Evolutionary conservation across 164 flowering plant genomes (phyloP).

Genomic region (Aristolochia californica): DNA sequence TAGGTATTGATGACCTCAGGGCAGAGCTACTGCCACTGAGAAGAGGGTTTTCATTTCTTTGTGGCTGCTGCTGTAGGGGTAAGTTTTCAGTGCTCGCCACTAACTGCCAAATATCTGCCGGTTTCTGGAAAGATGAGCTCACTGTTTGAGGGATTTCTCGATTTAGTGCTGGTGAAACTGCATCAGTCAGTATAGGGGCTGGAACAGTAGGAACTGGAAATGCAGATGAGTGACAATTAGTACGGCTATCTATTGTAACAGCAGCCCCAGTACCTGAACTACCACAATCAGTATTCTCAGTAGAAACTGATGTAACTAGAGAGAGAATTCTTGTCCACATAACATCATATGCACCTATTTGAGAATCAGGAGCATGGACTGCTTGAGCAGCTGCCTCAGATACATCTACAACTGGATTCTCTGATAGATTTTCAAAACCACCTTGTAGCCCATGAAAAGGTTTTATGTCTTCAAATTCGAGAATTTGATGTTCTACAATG

Average conservation of each 20-base stretch:
- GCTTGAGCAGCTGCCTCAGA: slow-evolving; percentile 17
- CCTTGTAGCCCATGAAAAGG: slow-evolving; percentile 21
- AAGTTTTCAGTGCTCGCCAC: slow-evolving; percentile 7
- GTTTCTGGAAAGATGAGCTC: slow-evolving; percentile 5
- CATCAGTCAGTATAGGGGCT: slow-evolving; percentile 35
- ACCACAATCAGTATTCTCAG: neutral
- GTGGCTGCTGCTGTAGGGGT: slow-evolving; percentile 24
- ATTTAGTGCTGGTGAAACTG: slow-evolving; percentile 29
- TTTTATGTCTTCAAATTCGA: slow-evolving; percentile 44
- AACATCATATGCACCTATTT: neutral
- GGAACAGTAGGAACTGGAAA: slow-evolving; percentile 6
- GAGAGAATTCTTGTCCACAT: slow-evolving; percentile 26
- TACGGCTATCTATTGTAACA: slow-evolving; percentile 2
- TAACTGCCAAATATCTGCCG: slow-evolving; percentile 8
- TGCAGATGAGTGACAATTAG: neutral
- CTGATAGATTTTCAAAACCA: slow-evolving; percentile 5
- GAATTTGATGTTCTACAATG: neutral
- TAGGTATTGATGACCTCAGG: slow-evolving; percentile 24
- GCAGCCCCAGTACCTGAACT: slow-evolving; percentile 1
- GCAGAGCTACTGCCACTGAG: slow-evolving; percentile 20
- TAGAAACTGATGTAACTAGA: slow-evolving; percentile 7
- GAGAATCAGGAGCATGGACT: slow-evolving; percentile 12
- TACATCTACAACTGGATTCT: slow-evolving; percentile 9
- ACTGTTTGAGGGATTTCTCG: slow-evolving; percentile 17
- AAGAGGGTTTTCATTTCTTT: slow-evolving; percentile 20